Percentiles rank a stretch among this genome's conserved stretches.
These are phyloP conservation scores for Coemansia furcata DNA, from an alignment of 192 early-diverging fungal genomes.

Conservation along the genomic window DNA sequence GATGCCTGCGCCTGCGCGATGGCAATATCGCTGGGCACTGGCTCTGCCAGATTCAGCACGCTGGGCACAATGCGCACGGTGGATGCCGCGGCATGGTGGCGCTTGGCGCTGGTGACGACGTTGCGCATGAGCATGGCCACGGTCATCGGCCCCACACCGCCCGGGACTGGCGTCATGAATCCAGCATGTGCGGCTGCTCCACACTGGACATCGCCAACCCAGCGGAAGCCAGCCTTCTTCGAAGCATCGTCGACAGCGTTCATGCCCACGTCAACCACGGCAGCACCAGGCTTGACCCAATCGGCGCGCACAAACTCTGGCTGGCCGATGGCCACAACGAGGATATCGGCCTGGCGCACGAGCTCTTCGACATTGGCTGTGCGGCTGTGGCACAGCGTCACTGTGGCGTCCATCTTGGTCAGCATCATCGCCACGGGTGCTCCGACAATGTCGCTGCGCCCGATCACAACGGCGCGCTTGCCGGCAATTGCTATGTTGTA, in stretches of 20 bases:
- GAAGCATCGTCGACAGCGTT: constrained; percentile 83
- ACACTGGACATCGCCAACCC: constrained; percentile 92
- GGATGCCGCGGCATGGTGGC: constrained; percentile 59
- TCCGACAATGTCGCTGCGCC: constrained; percentile 94
- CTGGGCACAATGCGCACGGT: constrained; percentile 57
- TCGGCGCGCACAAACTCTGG: constrained; percentile 79
- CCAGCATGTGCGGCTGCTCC: constrained; percentile 67
- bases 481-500: constrained; percentile 71
- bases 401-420: constrained; percentile 80
- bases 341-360: constrained; percentile 82
- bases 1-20: constrained; percentile 76
- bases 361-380: constrained; percentile 74
- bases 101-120: constrained; percentile 73
- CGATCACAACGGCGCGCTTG: constrained; percentile 91
- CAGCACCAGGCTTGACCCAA: constrained; percentile 93
- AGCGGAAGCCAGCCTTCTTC: constrained; percentile 86
- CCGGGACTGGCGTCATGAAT: constrained; percentile 93
- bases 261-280: constrained; percentile 98
- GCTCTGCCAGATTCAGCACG: constrained; percentile 64
- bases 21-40: constrained; percentile 74
- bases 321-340: constrained; percentile 86
- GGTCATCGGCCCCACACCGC: constrained; percentile 99
- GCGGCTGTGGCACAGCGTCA: constrained; percentile 90
- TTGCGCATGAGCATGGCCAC: constrained; percentile 97
- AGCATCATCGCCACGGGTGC: constrained; percentile 83